Percentiles rank a stretch among this genome's conserved stretches.
These are phyloP conservation scores for Beauveria asiatica DNA, from an alignment of 2,329 filamentous ascomycete genomes.

Conservation along the genomic window DNA sequence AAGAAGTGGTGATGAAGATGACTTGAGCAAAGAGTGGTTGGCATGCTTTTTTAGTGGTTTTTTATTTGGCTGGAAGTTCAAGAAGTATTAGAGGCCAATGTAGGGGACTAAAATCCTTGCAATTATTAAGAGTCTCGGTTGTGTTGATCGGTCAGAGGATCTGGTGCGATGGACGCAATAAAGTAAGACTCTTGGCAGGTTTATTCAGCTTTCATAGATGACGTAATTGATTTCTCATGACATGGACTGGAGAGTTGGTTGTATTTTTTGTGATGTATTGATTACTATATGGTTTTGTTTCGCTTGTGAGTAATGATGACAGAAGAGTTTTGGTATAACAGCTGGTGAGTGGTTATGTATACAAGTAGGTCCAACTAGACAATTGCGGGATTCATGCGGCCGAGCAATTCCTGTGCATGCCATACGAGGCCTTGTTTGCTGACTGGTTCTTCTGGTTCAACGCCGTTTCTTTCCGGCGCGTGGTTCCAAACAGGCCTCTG, in stretches of 20 bases:
- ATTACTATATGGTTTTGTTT: not conserved
- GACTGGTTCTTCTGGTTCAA: too few species aligned
- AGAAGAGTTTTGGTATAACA: not conserved
- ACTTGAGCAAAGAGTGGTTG: constrained; percentile 7
- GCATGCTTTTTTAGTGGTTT: constrained; percentile 15
- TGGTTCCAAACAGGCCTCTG: too few species aligned
- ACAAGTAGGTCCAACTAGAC: constrained; percentile 5
- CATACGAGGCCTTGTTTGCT: too few species aligned
- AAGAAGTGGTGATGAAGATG: not conserved
- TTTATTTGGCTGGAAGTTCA: constrained; percentile 26
- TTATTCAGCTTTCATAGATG: constrained; percentile 22
- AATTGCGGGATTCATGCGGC: not conserved
- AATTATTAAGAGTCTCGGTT: not conserved
- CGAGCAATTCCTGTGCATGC: not conserved
- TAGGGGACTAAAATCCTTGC: constrained; percentile 15
- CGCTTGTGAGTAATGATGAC: not conserved
- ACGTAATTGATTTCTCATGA: constrained; percentile 22
- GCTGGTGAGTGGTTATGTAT: not conserved
- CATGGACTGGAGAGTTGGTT: not conserved
- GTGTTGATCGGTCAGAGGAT: not conserved
- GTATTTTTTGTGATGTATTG: not conserved
- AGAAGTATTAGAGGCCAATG: constrained; percentile 12
- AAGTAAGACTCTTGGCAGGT: constrained; percentile 11
- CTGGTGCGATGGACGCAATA: not conserved
- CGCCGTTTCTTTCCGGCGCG: not conserved